Evolutionary conservation across 1,284 basidiomycete genomes (phyloP).

Genomic region (Trichosporon sp.): DNA sequence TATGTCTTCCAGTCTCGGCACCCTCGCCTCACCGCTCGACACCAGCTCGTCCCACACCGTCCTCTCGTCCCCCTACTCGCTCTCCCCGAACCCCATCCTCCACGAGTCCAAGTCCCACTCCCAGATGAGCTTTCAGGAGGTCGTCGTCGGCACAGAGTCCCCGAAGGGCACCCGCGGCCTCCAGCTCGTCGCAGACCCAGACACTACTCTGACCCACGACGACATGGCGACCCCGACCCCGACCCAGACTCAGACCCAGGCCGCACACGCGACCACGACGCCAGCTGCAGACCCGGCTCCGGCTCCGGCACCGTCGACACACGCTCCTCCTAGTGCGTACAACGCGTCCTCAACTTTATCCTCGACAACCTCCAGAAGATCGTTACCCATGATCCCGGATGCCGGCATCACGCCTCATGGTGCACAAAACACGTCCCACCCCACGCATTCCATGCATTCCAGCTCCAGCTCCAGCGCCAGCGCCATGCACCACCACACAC

Average conservation of each 20-base stretch:
- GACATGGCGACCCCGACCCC: neutral
- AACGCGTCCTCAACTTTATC: neutral
- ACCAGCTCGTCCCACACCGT: slow-evolving; percentile 1
- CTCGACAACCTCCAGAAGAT: neutral
- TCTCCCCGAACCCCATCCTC: slow-evolving; percentile 13
- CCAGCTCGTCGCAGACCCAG: neutral
- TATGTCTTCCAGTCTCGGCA: slow-evolving; percentile 31
- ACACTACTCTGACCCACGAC: neutral
- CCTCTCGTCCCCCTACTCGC: slow-evolving; percentile 19
- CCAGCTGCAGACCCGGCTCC: neutral
- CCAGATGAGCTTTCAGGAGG: slow-evolving; percentile 2
- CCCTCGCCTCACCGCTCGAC: slow-evolving; percentile 14
- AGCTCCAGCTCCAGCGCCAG: neutral
- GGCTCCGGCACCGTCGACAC: neutral
- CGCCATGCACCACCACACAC: neutral
- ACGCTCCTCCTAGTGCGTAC: neutral
- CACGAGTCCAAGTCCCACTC: slow-evolving; percentile 1
- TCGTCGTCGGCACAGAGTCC: neutral
- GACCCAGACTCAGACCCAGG: neutral
- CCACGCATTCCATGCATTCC: neutral
- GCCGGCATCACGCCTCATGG: slow-evolving; percentile 6
- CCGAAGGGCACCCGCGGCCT: neutral
- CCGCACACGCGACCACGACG: neutral
- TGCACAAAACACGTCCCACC: neutral
- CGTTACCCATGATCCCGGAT: slow-evolving; percentile 6